Conservation (phyloP, 2,329 filamentous ascomycete genomes). For the Immersiporthe knoxdaviesiana region DNA sequence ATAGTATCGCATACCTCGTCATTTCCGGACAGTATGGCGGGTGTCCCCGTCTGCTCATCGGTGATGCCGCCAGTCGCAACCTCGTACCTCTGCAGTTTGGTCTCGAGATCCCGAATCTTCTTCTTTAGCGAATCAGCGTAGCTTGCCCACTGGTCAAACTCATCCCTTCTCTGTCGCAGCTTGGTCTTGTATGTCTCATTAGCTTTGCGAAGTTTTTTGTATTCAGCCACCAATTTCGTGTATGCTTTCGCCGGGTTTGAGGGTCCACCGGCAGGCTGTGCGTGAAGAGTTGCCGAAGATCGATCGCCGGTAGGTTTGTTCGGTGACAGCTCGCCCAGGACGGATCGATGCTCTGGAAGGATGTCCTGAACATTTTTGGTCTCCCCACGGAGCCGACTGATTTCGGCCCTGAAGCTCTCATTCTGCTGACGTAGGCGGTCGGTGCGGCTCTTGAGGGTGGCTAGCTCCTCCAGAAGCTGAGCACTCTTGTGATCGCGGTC, state of each 20-base stretch:
- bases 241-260: conserved; percentile 28
- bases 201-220: conserved; percentile 43
- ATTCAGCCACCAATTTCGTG: conserved; percentile 34
- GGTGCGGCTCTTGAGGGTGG: conserved; percentile 39
- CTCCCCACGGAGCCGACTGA: conserved; percentile 37
- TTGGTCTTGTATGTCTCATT: conserved; percentile 47
- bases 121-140: conserved; percentile 49
- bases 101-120: conserved; percentile 49
- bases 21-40: not conserved
- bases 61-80: not conserved
- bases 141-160: conserved; percentile 49
- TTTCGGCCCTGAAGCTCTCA: conserved; percentile 42
- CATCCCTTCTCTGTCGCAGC: conserved; percentile 45
- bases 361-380: conserved; percentile 21
- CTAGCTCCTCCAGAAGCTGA: conserved; percentile 40
- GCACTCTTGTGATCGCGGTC: conserved; percentile 32
- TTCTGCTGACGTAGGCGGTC: conserved; percentile 49
- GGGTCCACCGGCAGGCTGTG: not conserved
- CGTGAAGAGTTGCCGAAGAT: not conserved
- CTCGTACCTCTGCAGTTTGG: conserved; percentile 33
- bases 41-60: not conserved
- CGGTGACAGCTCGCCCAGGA: conserved; percentile 27
- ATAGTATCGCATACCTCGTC: not conserved
- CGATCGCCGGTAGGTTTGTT: conserved; percentile 20
- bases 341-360: conserved; percentile 14